Conservation (phyloP, 75 land plant genomes). For the Pseudotsuga menziesii region DNA sequence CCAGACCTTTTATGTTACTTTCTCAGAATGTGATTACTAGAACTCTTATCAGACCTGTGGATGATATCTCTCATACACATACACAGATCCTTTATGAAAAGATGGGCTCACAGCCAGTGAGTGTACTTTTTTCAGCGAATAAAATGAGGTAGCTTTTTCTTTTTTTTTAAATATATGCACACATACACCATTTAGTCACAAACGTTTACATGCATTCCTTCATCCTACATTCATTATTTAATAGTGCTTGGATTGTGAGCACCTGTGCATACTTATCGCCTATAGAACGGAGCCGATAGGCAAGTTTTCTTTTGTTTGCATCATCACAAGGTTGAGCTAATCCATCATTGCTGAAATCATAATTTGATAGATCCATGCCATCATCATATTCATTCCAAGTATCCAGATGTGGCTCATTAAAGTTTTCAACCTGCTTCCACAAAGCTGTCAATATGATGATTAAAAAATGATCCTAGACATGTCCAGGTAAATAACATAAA, state of each 20-base stretch:
- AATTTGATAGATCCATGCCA: conserved; percentile 63
- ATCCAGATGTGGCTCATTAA: conserved; percentile 62
- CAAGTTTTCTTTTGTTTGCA: conserved; percentile 59
- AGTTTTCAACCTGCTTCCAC: conserved; percentile 66
- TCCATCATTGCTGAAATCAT: conserved; percentile 62
- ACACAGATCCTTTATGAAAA: too few relatives aligned
- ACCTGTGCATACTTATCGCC: conserved; percentile 72
- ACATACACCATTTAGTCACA: not conserved
- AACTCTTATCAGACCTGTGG: too few relatives aligned
- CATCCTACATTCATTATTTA: not conserved
- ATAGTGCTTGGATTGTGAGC: not conserved
- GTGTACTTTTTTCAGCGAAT: too few relatives aligned
- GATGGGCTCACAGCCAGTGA: too few relatives aligned
- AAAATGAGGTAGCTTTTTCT: too few relatives aligned
- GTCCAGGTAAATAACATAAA: not conserved
- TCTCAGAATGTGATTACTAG: too few relatives aligned
- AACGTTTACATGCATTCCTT: not conserved
- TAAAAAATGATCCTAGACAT: not conserved
- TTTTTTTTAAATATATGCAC: not conserved
- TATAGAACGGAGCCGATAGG: conserved; percentile 65
- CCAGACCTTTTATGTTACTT: too few relatives aligned
- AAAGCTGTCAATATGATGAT: not conserved
- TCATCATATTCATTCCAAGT: conserved; percentile 66
- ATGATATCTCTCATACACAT: too few relatives aligned
- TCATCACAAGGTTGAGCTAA: conserved; percentile 49